phyloP scores from a whole-genome alignment of 2,329 filamentous ascomycete genomes.

The Aspergillus spinulosporus region DNA sequence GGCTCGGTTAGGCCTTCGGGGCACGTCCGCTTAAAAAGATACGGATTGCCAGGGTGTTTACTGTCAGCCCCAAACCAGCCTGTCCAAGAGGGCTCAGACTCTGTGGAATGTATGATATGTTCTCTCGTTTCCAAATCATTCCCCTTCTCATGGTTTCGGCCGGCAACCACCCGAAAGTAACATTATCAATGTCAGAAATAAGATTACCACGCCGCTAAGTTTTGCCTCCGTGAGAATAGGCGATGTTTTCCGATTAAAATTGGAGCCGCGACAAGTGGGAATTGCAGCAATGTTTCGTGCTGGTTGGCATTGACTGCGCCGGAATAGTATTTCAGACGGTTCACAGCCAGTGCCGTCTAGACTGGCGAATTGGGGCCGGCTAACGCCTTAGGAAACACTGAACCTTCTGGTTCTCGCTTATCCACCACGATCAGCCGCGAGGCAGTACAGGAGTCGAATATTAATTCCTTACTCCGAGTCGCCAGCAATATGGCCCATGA shows the following conservation, averaged over 20 bases:
- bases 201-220: neutral
- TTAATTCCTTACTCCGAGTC: constrained; percentile 2
- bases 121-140: neutral
- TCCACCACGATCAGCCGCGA: constrained; percentile 3
- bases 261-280: neutral
- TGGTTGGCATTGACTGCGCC: neutral
- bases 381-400: neutral
- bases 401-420: neutral
- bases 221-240: neutral
- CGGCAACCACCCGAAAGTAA: constrained; percentile 9
- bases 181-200: constrained; percentile 1
- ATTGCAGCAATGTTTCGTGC: neutral
- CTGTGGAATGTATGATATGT: constrained; percentile 7
- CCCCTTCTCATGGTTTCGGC: constrained; percentile 4
- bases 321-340: constrained; percentile 14
- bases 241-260: neutral
- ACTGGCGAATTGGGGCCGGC: constrained; percentile 7
- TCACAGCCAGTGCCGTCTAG: constrained; percentile 4
- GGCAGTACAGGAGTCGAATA: neutral
- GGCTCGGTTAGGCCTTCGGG: constrained; percentile 13
- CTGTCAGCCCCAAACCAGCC: neutral
- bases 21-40: neutral
- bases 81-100: constrained; percentile 1
- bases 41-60: neutral
- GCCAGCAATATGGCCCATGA: constrained; percentile 3